phyloP scores from a whole-genome alignment of 306 rosid species.

The Lathyrus aphaca region DNA sequence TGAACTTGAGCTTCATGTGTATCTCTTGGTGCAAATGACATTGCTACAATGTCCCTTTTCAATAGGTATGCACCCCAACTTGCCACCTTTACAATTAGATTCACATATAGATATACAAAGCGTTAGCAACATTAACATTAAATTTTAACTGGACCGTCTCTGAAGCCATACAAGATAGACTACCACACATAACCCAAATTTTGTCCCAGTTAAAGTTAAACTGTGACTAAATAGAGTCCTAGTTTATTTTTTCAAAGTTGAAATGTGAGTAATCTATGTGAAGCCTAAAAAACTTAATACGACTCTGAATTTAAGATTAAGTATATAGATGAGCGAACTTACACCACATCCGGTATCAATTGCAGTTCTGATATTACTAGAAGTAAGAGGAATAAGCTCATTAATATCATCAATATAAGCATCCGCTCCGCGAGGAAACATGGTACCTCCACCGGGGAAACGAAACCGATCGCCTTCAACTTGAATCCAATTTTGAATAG shows the following conservation, averaged over 20 bases:
- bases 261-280: too few relatives aligned
- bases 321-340: constrained; percentile 44
- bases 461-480: constrained; percentile 85
- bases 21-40: constrained; percentile 98
- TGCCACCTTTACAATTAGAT: constrained; percentile 73
- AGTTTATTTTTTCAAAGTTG: too few relatives aligned
- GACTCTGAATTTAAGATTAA: neutral
- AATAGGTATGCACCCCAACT: constrained; percentile 96
- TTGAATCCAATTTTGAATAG: constrained; percentile 94
- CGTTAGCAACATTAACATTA: constrained; percentile 16
- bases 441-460: constrained; percentile 98
- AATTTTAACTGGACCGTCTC: too few relatives aligned
- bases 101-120: neutral
- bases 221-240: too few relatives aligned
- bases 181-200: too few relatives aligned
- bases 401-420: constrained; percentile 86
- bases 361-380: constrained; percentile 81
- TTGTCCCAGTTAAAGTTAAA: too few relatives aligned
- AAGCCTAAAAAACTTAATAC: too few relatives aligned
- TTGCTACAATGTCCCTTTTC: constrained; percentile 75
- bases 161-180: too few relatives aligned
- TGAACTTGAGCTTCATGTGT: constrained; percentile 97
- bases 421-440: constrained; percentile 96
- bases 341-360: constrained; percentile 99
- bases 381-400: constrained; percentile 76